Percentiles rank a stretch among this genome's conserved stretches.
phyloP scores from a whole-genome alignment of 352 stramenopile species.

The Globisporangium cystogenes region DNA sequence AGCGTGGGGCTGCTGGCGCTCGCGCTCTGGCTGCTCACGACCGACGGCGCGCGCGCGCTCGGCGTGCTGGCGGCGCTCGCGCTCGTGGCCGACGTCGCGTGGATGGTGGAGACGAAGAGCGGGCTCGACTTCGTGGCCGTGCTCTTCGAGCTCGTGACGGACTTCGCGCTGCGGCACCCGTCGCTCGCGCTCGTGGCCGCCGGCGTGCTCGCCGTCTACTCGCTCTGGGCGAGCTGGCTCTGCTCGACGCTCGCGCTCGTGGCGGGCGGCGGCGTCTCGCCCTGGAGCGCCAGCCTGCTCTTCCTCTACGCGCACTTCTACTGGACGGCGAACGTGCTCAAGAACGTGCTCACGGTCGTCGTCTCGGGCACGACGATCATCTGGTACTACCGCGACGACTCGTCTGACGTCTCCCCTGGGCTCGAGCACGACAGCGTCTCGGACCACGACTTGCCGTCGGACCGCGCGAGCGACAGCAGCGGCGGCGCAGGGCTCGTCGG shows the following conservation, averaged over 20 bases:
- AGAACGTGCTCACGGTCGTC: slow-evolving; percentile 77
- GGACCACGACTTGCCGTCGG: slow-evolving; percentile 28
- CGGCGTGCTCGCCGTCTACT: slow-evolving; percentile 52
- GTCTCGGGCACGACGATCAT: slow-evolving; percentile 77
- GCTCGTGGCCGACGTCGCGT: slow-evolving; percentile 54
- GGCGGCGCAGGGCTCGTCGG: slow-evolving; percentile 1
- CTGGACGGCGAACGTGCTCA: slow-evolving; percentile 85
- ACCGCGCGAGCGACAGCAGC: slow-evolving; percentile 5
- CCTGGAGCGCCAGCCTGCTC: slow-evolving; percentile 65
- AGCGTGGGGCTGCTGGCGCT: slow-evolving; percentile 44
- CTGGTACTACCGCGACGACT: slow-evolving; percentile 83
- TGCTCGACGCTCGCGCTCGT: slow-evolving; percentile 72
- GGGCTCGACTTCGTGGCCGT: slow-evolving; percentile 78
- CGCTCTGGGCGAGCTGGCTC: slow-evolving; percentile 75
- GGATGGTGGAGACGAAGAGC: slow-evolving; percentile 60
- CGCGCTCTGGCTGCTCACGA: slow-evolving; percentile 42
- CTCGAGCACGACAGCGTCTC: slow-evolving; percentile 24
- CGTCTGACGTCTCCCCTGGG: slow-evolving; percentile 43
- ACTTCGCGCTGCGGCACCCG: slow-evolving; percentile 51
- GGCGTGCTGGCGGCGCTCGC: slow-evolving; percentile 31
- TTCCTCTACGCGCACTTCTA: slow-evolving; percentile 85
- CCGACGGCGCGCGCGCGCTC: slow-evolving; percentile 44
- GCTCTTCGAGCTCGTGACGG: slow-evolving; percentile 79
- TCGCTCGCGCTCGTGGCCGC: slow-evolving; percentile 49
- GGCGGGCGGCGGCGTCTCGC: slow-evolving; percentile 38